These are phyloP conservation scores for Microthlaspi erraticum DNA, from an alignment of 345 rosid genomes.

Conservation along the genomic window DNA sequence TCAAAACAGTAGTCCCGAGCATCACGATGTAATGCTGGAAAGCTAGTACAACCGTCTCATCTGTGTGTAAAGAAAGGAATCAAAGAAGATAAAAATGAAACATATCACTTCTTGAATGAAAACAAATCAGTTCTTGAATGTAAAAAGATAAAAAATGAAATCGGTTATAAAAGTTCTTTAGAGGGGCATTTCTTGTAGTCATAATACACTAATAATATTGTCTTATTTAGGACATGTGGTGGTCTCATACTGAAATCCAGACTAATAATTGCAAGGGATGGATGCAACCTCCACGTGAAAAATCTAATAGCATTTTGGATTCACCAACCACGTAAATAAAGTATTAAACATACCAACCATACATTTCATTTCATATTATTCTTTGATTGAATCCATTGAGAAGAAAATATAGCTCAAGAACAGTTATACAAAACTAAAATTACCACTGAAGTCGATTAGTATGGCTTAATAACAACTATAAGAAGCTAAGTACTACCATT, in stretches of 20 bases:
- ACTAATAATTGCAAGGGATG: background rate
- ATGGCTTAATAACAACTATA: background rate
- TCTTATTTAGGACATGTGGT: background rate
- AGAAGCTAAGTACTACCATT: background rate
- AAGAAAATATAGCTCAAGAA: background rate
- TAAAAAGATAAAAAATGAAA: too few species aligned
- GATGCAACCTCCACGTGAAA: background rate
- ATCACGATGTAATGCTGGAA: constrained; percentile 93
- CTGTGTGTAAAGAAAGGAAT: constrained; percentile 52
- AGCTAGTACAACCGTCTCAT: constrained; percentile 69
- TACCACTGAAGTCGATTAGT: background rate
- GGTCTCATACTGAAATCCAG: background rate
- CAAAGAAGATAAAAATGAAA: background rate
- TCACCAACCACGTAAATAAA: constrained; percentile 2
- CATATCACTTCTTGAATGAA: constrained; percentile 12
- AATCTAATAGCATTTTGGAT: constrained; percentile 1
- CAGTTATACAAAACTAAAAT: background rate
- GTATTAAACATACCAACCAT: background rate
- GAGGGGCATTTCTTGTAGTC: background rate
- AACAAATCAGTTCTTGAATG: constrained; percentile 10
- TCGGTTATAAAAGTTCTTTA: background rate
- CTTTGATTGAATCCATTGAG: background rate
- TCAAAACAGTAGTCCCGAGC: constrained; percentile 84
- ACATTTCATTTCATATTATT: background rate
- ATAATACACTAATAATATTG: background rate